Evolutionary conservation across 805 yeast genomes (phyloP), one percentile per base, ranked within the genome.

Genomic region (Ogataea allantospora): DNA sequence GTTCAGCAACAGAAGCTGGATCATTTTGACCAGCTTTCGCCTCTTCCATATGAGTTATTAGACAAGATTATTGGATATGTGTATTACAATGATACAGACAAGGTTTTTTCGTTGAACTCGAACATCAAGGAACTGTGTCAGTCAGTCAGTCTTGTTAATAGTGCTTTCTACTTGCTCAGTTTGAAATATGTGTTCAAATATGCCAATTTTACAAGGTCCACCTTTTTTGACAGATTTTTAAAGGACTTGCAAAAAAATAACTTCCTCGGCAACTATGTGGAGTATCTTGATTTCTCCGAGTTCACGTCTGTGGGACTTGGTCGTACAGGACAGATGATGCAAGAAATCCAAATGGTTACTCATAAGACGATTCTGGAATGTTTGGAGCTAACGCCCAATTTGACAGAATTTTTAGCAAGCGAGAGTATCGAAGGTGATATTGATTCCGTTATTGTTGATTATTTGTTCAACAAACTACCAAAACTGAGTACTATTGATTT

Each of bases 271-370:
- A 74, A 70, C 43, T 75, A 73, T 46, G 91, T 86, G 14, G 78
- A 80, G 50, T 78, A 81, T 35, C 73, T 89, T 50, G 96, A 88
- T 64, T 89, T 88, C 53, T 84, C 85, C 53, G 91, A 85, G 50
- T 83, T 88, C 60, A 88, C 96, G 1, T 81, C 91, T 0, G 80
- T 89, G 33, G 96, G 96, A 0, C 69, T 88, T 32, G 96, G 96
- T 2, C 70, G 96, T 47, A 84, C 96, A 0, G 87, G 85, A 8
- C 74, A 82, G 50, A 88, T 88, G 95, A 89, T 85, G 63, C 81
- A 77, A 60, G 95, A 85, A 61, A 88, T 88, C 50, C 95, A 88
- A 61, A 85, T 86, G 85, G 87, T 88, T 27, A 88, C 96, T 0
- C 70, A 81, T 27, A 65, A 67, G 18, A 88, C 96, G 2, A 78